Percentiles rank a stretch among this genome's conserved stretches.
Conservation (phyloP, 2,329 filamentous ascomycete species). For the Sclerotinia minor region DNA sequence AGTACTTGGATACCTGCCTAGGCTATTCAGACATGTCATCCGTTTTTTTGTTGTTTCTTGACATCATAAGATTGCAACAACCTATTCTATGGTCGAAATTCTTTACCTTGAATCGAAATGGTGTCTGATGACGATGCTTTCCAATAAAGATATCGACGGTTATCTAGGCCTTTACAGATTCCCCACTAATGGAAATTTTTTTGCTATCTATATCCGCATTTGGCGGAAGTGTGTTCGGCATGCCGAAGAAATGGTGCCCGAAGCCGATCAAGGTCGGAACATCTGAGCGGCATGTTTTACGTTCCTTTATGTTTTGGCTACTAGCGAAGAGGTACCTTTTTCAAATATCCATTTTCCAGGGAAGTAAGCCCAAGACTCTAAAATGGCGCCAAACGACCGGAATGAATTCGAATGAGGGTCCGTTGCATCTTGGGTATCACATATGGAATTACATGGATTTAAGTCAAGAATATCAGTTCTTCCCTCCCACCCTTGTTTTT, state of each 20-base stretch:
- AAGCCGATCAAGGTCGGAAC: conserved; percentile 16
- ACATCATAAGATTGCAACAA: conserved; percentile 1
- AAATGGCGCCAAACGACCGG: conserved; percentile 12
- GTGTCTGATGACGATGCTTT: conserved; percentile 15
- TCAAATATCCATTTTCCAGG: neutral
- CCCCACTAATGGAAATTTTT: conserved; percentile 3
- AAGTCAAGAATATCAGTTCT: conserved; percentile 18
- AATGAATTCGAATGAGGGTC: conserved; percentile 5
- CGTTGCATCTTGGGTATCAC: conserved; percentile 15
- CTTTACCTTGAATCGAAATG: neutral
- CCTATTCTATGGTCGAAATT: neutral
- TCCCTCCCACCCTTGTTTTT: conserved; percentile 16
- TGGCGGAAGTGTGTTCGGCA: conserved; percentile 16
- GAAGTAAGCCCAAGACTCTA: neutral
- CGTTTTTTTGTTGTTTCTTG: neutral
- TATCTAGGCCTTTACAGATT: conserved; percentile 12
- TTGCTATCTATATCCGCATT: neutral
- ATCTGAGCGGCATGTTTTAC: conserved; percentile 9
- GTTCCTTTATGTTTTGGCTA: conserved; percentile 7
- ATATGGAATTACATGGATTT: conserved; percentile 12
- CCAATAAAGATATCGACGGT: neutral
- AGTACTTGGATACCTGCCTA: conserved; percentile 3
- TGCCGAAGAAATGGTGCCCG: conserved; percentile 14
- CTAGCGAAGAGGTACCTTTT: neutral
- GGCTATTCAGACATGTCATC: neutral